A percentile compares a stretch with the other conserved stretches of the same genome.
Conservation (phyloP, 371 early-diverging fungal species). For the Modicella reniformis region DNA sequence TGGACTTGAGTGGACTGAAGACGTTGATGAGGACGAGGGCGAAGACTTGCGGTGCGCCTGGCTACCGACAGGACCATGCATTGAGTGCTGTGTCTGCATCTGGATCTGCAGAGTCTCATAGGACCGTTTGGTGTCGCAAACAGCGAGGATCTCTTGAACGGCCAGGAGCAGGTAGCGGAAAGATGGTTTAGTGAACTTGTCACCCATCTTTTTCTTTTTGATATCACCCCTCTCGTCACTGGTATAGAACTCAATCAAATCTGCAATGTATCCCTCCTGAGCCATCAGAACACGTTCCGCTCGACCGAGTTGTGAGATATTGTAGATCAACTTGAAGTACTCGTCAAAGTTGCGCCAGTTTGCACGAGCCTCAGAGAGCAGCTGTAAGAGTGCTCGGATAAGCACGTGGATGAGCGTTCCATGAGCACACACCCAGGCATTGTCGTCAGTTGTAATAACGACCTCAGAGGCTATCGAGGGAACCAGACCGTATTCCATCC, state of each 20-base stretch:
- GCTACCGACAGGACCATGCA: slow-evolving; percentile 3
- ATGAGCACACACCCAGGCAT: slow-evolving; percentile 31
- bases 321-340: slow-evolving; percentile 57
- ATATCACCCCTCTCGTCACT: slow-evolving; percentile 45
- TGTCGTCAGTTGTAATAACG: background rate
- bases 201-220: slow-evolving; percentile 58
- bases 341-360: slow-evolving; percentile 62
- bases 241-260: slow-evolving; percentile 54
- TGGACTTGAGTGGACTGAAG: slow-evolving; percentile 33
- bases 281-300: slow-evolving; percentile 58
- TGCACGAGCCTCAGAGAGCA: slow-evolving; percentile 49
- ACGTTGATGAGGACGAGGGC: slow-evolving; percentile 29
- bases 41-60: slow-evolving; percentile 21
- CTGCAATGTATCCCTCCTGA: slow-evolving; percentile 40
- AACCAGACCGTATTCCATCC: slow-evolving; percentile 23
- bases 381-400: slow-evolving; percentile 25
- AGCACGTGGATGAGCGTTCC: slow-evolving; percentile 30
- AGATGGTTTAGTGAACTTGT: slow-evolving; percentile 57
- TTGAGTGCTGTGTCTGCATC: slow-evolving; percentile 2
- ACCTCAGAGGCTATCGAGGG: slow-evolving; percentile 1
- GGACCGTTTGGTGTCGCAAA: slow-evolving; percentile 47
- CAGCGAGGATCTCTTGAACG: slow-evolving; percentile 36
- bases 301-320: slow-evolving; percentile 68
- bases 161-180: slow-evolving; percentile 52
- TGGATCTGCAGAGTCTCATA: slow-evolving; percentile 19